phyloP scores from a whole-genome alignment of 352 stramenopile species.

The Pythium coloratum region DNA sequence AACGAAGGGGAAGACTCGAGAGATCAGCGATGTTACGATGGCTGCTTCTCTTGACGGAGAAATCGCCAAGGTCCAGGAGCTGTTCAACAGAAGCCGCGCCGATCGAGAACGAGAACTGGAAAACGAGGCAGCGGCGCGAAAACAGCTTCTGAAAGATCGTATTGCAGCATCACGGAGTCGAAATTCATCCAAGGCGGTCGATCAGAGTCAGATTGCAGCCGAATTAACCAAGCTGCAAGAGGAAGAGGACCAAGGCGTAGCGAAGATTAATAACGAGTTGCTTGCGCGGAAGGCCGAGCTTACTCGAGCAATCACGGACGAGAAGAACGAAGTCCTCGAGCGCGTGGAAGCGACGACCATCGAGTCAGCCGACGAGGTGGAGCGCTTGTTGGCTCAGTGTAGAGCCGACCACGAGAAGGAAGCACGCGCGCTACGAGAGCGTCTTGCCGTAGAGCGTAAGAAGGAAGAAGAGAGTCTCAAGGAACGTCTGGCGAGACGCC shows the following conservation, averaged over 20 bases:
- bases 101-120: slow-evolving; percentile 11
- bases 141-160: slow-evolving; percentile 18
- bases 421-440: slow-evolving; percentile 22
- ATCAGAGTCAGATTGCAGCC: background rate
- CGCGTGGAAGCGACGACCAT: slow-evolving; percentile 24
- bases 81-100: slow-evolving; percentile 24
- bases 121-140: slow-evolving; percentile 9
- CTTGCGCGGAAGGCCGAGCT: background rate
- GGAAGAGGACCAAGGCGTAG: slow-evolving; percentile 14
- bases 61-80: slow-evolving; percentile 19
- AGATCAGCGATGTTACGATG: slow-evolving; percentile 1
- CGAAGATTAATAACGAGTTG: slow-evolving; percentile 30
- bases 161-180: slow-evolving; percentile 1
- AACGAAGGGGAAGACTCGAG: background rate
- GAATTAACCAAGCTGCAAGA: slow-evolving; percentile 8
- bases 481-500: slow-evolving; percentile 25
- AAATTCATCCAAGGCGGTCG: background rate
- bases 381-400: slow-evolving; percentile 31
- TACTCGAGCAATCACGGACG: background rate
- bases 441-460: slow-evolving; percentile 25
- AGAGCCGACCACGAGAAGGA: slow-evolving; percentile 31
- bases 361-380: slow-evolving; percentile 28
- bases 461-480: slow-evolving; percentile 9
- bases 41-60: slow-evolving; percentile 8
- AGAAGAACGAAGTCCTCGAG: slow-evolving; percentile 25